A percentile compares a stretch with the other conserved stretches of the same genome.
Conservation (phyloP, 2,329 filamentous ascomycete genomes). For the Aureobasidium sp. region DNA sequence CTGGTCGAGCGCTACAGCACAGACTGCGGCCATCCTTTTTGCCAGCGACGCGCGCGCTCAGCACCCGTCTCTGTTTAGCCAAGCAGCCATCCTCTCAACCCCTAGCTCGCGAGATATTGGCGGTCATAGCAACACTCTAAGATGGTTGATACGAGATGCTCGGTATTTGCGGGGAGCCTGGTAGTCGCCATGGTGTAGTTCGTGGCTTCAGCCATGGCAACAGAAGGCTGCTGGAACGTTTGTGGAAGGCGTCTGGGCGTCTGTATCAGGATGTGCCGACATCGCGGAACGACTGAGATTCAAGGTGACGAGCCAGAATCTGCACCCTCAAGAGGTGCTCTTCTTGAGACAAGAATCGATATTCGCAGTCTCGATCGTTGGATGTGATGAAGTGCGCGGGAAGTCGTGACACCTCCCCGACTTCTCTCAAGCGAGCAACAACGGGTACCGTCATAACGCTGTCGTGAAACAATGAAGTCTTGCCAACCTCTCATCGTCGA, state of each 20-base stretch:
- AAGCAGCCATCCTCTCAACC: background rate
- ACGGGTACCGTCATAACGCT: conserved; percentile 13
- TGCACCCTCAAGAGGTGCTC: background rate
- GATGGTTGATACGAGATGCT: background rate
- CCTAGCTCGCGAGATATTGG: background rate
- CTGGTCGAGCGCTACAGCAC: conserved; percentile 9
- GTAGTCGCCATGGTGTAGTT: background rate
- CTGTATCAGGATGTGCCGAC: conserved; percentile 1
- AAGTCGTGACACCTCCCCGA: conserved; percentile 7
- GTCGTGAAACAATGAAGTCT: conserved; percentile 14
- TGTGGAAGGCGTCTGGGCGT: conserved; percentile 7
- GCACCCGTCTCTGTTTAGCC: background rate
- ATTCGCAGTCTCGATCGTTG: background rate
- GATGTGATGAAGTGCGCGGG: background rate
- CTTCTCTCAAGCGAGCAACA: background rate
- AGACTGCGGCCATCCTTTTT: conserved; percentile 14
- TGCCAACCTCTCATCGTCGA: conserved; percentile 2
- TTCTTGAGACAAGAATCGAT: background rate
- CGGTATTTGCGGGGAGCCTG: conserved; percentile 3
- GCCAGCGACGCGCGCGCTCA: conserved; percentile 6
- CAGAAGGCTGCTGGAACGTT: conserved; percentile 4
- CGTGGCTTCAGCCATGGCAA: conserved; percentile 7
- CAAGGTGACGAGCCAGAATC: background rate
- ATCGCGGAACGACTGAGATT: background rate
- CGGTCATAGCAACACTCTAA: background rate